Base-by-base conservation (phyloP, 805 yeast genomes). In the Candida sakaeoensis region DNA sequence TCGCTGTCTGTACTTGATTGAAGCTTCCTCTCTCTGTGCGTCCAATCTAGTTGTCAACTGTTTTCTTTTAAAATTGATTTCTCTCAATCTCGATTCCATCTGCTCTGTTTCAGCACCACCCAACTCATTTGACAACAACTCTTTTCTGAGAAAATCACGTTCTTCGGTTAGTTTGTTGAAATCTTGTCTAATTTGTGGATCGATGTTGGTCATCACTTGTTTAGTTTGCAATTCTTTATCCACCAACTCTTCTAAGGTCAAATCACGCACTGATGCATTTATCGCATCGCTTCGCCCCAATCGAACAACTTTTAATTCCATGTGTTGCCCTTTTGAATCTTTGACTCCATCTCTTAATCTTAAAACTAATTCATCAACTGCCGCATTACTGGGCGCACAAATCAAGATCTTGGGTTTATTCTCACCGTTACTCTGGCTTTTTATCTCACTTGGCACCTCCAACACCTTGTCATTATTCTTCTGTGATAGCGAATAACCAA, bases 301-400 rank as follows among this genome's bases (percentile, higher is more conserved):
- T 51, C 99, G 77, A 9, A 93, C 95, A 8, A 93, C 73, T 18
- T 71, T 73, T 0, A 95, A 95, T 1, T 58, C 57, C 45, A 78
- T 74, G 1, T 54, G 45, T 9, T 61, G 60, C 1, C 91, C 91
- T 25, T 63, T 57, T 15, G 81, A 63, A 47, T 75, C 70, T 31
- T 61, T 60, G 1, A 90, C 80, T 5, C 96, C 97, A 14, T 67
- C 70, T 48, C 82, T 80, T 43, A 93, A 65, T 56, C 99, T 82
- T 14, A 89, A 52, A 10, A 89, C 93, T 45, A 93, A 70, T 57
- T 95, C 99, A 63, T 93, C 99, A 3, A 93, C 96, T 10, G 99
- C 99, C 1, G 99, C 99, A 66, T 93, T 93, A 57, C 96, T 87
- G 3, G 99, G 99, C 1, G 99, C 98, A 74, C 99, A 95, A 14